These are phyloP conservation scores for Sporisorium exsertum DNA, from an alignment of 1,284 basidiomycete species.

Conservation along the genomic window DNA sequence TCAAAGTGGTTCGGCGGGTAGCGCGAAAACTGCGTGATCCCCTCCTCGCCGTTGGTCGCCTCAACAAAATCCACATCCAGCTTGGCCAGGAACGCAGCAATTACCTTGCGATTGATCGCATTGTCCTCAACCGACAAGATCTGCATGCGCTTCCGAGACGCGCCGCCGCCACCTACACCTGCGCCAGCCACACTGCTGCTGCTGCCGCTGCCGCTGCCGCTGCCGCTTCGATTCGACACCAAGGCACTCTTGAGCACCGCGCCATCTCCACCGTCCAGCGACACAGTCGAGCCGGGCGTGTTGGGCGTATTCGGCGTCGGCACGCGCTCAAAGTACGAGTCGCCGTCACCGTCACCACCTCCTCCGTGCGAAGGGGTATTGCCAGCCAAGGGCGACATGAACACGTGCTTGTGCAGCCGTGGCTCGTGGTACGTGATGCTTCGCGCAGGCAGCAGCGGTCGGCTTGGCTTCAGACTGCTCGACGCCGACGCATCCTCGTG, in stretches of 20 bases:
- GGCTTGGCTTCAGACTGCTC: conserved; percentile 18
- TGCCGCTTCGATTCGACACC: conserved; percentile 13
- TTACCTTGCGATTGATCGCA: conserved; percentile 60
- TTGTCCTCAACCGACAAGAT: conserved; percentile 66
- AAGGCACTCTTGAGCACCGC: conserved; percentile 72
- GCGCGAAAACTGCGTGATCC: conserved; percentile 45
- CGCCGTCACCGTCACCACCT: conserved; percentile 37
- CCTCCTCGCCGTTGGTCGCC: conserved; percentile 61
- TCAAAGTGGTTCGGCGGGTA: conserved; percentile 52
- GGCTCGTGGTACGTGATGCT: conserved; percentile 67
- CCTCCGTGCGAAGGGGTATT: conserved; percentile 15
- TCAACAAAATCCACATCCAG: conserved; percentile 53
- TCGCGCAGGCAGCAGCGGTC: conserved; percentile 59
- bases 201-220: conserved; percentile 11
- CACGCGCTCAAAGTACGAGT: conserved; percentile 50
- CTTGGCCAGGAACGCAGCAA: conserved; percentile 53
- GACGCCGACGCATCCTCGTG: conserved; percentile 17
- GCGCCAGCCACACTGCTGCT: conserved; percentile 12
- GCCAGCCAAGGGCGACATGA: conserved; percentile 51
- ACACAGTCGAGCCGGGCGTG: conserved; percentile 70
- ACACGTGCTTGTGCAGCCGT: conserved; percentile 57
- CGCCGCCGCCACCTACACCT: conserved; percentile 26
- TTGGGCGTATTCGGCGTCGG: conserved; percentile 63
- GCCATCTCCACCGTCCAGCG: conserved; percentile 72
- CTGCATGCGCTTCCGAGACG: conserved; percentile 41